phyloP scores from a whole-genome alignment of 805 yeast species.

The Candida caryicola region DNA sequence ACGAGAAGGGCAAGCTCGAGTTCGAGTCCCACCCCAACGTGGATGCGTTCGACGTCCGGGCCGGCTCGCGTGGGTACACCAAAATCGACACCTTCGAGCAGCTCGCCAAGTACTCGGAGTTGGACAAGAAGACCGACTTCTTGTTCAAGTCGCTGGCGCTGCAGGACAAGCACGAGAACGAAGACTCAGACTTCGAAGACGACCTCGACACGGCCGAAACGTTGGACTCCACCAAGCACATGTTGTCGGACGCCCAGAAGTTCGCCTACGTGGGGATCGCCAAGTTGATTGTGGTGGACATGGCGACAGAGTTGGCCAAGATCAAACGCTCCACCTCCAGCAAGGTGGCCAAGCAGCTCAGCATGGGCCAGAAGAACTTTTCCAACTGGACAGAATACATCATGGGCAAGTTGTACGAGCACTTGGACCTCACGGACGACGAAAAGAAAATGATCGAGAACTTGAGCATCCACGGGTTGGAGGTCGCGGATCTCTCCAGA shows the following conservation, averaged over 20 bases:
- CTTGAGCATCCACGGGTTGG: conserved; percentile 79
- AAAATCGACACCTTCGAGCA: conserved; percentile 86
- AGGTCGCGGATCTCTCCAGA: conserved; percentile 64
- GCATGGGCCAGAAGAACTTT: conserved; percentile 69
- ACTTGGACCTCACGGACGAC: conserved; percentile 70
- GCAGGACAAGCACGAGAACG: conserved; percentile 19
- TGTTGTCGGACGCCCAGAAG: conserved; percentile 80
- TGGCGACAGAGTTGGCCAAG: conserved; percentile 77
- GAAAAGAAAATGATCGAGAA: conserved; percentile 87
- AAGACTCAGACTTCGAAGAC: conserved; percentile 27
- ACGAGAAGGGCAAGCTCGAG: conserved; percentile 70
- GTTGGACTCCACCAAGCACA: conserved; percentile 71
- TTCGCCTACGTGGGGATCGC: conserved; percentile 89
- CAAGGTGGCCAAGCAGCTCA: conserved; percentile 56
- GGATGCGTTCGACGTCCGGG: conserved; percentile 29
- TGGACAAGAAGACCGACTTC: conserved; percentile 53
- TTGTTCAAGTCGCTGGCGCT: conserved; percentile 33
- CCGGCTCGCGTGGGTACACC: conserved; percentile 73
- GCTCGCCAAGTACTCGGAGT: conserved; percentile 60
- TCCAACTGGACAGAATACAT: conserved; percentile 82
- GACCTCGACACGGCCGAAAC: conserved; percentile 56
- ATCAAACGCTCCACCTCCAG: conserved; percentile 50
- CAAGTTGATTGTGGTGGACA: conserved; percentile 68
- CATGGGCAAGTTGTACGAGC: conserved; percentile 70
- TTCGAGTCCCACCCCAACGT: conserved; percentile 25